These are phyloP conservation scores for Cercospora beticola DNA, from an alignment of 2,329 filamentous ascomycete genomes.

Conservation along the genomic window DNA sequence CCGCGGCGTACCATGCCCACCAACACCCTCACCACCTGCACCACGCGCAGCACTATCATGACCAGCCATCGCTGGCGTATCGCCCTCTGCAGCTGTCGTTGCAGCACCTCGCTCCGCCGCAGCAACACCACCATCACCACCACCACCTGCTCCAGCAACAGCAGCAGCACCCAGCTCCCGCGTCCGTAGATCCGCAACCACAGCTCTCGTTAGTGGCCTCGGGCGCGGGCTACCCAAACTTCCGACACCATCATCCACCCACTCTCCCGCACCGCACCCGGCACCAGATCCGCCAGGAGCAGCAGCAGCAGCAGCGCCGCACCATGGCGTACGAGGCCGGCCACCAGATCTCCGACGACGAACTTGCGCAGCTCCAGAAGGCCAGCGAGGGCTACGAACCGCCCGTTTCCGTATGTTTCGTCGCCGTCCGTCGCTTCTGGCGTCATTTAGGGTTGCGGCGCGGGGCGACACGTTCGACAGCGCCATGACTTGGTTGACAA, in stretches of 20 bases:
- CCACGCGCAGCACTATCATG: conserved; percentile 31
- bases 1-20: conserved; percentile 26
- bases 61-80: conserved; percentile 40
- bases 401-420: conserved; percentile 53
- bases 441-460: conserved; percentile 28
- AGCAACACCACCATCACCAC: conserved; percentile 25
- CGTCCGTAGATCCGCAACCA: conserved; percentile 22
- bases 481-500: conserved; percentile 6
- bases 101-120: conserved; percentile 31
- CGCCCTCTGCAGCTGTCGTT: conserved; percentile 41
- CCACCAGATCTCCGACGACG: conserved; percentile 45
- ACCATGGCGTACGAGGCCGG: conserved; percentile 40
- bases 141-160: conserved; percentile 23
- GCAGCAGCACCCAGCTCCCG: conserved; percentile 11
- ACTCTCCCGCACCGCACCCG: conserved; percentile 28
- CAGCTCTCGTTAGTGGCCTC: conserved; percentile 28
- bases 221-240: conserved; percentile 28
- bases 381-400: conserved; percentile 62
- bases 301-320: conserved; percentile 24
- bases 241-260: conserved; percentile 24
- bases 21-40: conserved; percentile 18
- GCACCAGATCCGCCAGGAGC: conserved; percentile 24
- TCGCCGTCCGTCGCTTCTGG: conserved; percentile 14
- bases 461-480: conserved; percentile 21
- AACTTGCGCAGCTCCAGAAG: conserved; percentile 62